A percentile compares a stretch with the other conserved stretches of the same genome.
Conservation (phyloP, 306 rosid genomes). For the Cyamopsis tetragonoloba region DNA sequence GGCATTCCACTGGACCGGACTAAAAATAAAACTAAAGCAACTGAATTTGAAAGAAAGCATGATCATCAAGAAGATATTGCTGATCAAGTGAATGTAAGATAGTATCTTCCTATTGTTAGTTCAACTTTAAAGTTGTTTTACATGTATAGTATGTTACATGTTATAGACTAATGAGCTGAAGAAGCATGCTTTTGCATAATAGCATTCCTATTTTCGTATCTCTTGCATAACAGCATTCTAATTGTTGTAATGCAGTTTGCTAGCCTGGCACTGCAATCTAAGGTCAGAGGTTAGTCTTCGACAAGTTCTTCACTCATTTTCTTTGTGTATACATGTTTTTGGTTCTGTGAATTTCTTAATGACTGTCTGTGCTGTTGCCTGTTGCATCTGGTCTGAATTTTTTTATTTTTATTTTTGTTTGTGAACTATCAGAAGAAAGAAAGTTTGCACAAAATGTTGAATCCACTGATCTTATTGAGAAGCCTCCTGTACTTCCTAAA, state of each 20-base stretch:
- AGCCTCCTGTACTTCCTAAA: constrained; percentile 31
- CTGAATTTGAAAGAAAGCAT: constrained; percentile 14
- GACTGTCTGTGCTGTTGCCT: neutral
- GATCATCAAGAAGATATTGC: constrained; percentile 31
- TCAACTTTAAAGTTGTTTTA: constrained; percentile 23
- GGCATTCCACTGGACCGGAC: constrained; percentile 29
- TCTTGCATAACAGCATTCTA: too few relatives aligned
- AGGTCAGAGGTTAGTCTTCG: constrained; percentile 46
- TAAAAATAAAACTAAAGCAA: constrained; percentile 9
- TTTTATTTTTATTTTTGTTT: constrained; percentile 27
- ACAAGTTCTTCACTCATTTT: constrained; percentile 8
- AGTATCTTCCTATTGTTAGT: constrained; percentile 19
- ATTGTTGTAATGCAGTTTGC: constrained; percentile 47
- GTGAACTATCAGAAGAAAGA: constrained; percentile 24
- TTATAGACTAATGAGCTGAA: constrained; percentile 22
- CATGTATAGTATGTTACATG: constrained; percentile 15
- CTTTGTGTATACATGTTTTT: neutral
- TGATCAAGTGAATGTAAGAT: constrained; percentile 55
- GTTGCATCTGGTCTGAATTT: neutral
- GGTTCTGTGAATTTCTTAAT: neutral
- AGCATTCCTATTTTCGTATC: too few relatives aligned
- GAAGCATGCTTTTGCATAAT: constrained; percentile 19
- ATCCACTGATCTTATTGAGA: constrained; percentile 23
- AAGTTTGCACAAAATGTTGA: constrained; percentile 1
- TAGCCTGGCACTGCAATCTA: constrained; percentile 50